Conservation (phyloP, 1,139 yeast species). For the Scheffersomyces titani region DNA sequence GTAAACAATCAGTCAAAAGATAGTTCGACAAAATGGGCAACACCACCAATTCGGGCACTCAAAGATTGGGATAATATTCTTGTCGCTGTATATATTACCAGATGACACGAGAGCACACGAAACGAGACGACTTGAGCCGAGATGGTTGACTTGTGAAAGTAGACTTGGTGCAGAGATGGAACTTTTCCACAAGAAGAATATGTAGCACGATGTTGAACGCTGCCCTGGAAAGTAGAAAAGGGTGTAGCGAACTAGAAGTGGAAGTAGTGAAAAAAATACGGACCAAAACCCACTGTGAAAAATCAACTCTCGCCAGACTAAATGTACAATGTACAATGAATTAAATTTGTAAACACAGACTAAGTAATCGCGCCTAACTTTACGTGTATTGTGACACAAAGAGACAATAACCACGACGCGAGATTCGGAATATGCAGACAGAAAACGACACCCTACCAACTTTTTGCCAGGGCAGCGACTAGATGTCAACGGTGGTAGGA, state of each 20-base stretch:
- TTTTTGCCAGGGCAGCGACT: background rate
- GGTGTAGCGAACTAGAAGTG: background rate
- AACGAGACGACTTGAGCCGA: background rate
- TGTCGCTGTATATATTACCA: background rate
- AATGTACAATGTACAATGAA: background rate
- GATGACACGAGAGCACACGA: background rate
- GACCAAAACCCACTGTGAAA: background rate
- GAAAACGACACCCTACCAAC: background rate
- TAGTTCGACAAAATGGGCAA: background rate
- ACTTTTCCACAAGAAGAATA: background rate
- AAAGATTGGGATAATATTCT: background rate
- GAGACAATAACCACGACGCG: background rate
- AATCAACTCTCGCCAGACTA: background rate
- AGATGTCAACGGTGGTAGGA: background rate
- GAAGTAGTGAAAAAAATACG: background rate
- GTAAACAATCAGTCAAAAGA: background rate
- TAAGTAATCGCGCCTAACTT: background rate
- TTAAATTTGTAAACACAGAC: background rate
- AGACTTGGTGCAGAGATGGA: background rate
- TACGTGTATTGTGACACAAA: background rate
- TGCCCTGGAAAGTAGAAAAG: background rate
- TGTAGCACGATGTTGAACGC: background rate
- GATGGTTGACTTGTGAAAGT: background rate
- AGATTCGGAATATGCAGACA: background rate
- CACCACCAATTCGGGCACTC: background rate